These are phyloP conservation scores for Candida caryicola DNA, from an alignment of 805 yeast species.

Conservation along the genomic window DNA sequence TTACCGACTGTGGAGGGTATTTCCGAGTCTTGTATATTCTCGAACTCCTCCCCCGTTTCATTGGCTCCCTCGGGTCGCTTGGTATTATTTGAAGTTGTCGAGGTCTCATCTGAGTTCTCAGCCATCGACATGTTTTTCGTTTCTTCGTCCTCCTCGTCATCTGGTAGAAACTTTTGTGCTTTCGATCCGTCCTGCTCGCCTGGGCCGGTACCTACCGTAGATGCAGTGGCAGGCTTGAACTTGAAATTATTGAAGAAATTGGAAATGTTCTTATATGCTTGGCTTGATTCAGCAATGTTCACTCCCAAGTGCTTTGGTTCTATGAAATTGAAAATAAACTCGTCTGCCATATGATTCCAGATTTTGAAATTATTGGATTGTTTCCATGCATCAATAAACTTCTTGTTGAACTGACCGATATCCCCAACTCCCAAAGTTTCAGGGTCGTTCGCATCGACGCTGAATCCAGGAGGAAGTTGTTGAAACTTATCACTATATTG, in stretches of 20 bases:
- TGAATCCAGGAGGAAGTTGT: slow-evolving; percentile 43
- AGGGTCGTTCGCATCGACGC: slow-evolving; percentile 6
- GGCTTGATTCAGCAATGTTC: slow-evolving; percentile 14
- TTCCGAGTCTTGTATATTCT: slow-evolving; percentile 5
- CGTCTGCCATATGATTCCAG: slow-evolving; percentile 43
- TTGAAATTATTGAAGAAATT: slow-evolving; percentile 21
- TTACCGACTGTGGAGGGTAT: not conserved
- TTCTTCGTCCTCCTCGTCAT: slow-evolving; percentile 6
- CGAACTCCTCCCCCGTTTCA: slow-evolving; percentile 2
- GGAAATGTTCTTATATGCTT: slow-evolving; percentile 17
- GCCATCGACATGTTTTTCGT: too few species aligned
- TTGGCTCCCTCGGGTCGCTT: not conserved
- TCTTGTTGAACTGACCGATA: slow-evolving; percentile 26
- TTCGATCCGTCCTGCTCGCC: slow-evolving; percentile 4
- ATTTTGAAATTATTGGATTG: slow-evolving; percentile 34
- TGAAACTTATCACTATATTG: slow-evolving; percentile 46
- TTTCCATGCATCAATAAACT: slow-evolving; percentile 35
- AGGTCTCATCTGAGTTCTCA: not conserved
- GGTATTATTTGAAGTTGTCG: slow-evolving; percentile 1
- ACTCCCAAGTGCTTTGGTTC: slow-evolving; percentile 39
- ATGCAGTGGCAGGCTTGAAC: slow-evolving; percentile 13
- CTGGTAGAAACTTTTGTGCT: slow-evolving; percentile 12
- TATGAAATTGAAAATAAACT: slow-evolving; percentile 42
- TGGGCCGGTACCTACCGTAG: not conserved
- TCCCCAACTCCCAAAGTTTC: slow-evolving; percentile 25